These are phyloP conservation scores for Dictyophora rubrovolvata DNA, from an alignment of 768 basidiomycete species.

Conservation along the genomic window DNA sequence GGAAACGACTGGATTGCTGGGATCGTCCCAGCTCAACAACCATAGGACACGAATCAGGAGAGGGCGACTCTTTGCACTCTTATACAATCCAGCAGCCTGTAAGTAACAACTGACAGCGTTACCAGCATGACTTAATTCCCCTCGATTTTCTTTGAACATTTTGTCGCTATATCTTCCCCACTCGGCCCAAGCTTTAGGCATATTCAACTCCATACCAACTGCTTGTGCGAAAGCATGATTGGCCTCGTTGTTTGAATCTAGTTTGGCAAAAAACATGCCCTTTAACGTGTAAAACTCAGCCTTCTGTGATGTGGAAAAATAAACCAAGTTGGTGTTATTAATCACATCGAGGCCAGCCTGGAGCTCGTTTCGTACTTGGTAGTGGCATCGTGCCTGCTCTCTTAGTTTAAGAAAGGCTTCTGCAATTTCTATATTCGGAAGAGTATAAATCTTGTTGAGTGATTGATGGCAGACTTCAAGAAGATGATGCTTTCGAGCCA, in stretches of 20 bases:
- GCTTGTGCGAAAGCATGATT: constrained; percentile 89
- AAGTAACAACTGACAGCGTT: constrained; percentile 96
- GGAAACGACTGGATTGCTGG: constrained; percentile 47
- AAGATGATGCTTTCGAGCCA: constrained; percentile 92
- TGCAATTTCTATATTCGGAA: constrained; percentile 99
- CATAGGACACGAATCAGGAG: constrained; percentile 89
- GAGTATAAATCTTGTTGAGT: constrained; percentile 93
- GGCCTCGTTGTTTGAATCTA: constrained; percentile 80
- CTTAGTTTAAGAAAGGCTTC: constrained; percentile 98
- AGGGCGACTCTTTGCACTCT: constrained; percentile 85
- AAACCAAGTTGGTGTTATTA: constrained; percentile 98
- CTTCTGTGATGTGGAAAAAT: constrained; percentile 90
- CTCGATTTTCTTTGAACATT: constrained; percentile 80
- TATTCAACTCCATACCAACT: constrained; percentile 88
- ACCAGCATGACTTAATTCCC: constrained; percentile 65
- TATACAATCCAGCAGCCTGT: constrained; percentile 93
- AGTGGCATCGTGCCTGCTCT: constrained; percentile 97
- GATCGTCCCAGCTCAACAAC: constrained; percentile 90
- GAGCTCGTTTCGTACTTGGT: constrained; percentile 88
- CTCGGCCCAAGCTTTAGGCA: constrained; percentile 97
- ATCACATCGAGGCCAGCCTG: constrained; percentile 95
- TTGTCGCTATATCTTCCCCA: constrained; percentile 94
- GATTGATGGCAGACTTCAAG: constrained; percentile 92
- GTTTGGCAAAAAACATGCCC: constrained; percentile 93
- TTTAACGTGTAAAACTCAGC: constrained; percentile 98